Conservation (phyloP, 2,329 filamentous ascomycete species). For the Exserohilum turcica region DNA sequence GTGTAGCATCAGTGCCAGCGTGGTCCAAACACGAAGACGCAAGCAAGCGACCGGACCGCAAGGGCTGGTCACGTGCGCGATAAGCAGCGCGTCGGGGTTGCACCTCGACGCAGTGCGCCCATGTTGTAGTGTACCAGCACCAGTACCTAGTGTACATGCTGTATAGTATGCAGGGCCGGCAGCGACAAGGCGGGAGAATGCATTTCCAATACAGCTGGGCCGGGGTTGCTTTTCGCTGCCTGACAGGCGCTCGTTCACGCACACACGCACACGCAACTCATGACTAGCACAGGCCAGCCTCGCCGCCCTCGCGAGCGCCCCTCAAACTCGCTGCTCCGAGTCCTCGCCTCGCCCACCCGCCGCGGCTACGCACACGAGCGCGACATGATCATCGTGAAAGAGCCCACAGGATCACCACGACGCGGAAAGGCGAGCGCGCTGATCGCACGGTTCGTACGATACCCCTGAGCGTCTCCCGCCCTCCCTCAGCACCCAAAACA, state of each 20-base stretch:
- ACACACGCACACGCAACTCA: neutral
- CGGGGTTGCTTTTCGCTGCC: neutral
- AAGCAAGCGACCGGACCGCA: too few species aligned
- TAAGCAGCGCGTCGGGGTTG: neutral
- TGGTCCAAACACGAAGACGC: too few species aligned
- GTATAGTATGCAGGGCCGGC: neutral
- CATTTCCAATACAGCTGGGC: neutral
- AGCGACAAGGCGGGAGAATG: neutral
- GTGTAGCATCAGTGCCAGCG: too few species aligned
- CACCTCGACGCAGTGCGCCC: too few species aligned
- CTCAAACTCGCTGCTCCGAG: neutral
- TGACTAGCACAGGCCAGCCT: neutral
- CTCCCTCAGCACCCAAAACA: neutral
- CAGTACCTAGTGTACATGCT: too few species aligned
- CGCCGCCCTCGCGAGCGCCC: neutral
- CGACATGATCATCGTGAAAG: conserved; percentile 4
- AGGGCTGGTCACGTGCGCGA: too few species aligned
- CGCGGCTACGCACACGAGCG: neutral
- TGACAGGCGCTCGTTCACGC: too few species aligned
- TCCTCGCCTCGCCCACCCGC: neutral
- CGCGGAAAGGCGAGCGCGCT: conserved; percentile 3
- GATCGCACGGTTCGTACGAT: conserved; percentile 4
- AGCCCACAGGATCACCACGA: conserved; percentile 7
- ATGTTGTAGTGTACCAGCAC: too few species aligned
- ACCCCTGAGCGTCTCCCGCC: conserved; percentile 5